Conservation (phyloP, 306 rosid species). For the Trichosanthes cucumerina region DNA sequence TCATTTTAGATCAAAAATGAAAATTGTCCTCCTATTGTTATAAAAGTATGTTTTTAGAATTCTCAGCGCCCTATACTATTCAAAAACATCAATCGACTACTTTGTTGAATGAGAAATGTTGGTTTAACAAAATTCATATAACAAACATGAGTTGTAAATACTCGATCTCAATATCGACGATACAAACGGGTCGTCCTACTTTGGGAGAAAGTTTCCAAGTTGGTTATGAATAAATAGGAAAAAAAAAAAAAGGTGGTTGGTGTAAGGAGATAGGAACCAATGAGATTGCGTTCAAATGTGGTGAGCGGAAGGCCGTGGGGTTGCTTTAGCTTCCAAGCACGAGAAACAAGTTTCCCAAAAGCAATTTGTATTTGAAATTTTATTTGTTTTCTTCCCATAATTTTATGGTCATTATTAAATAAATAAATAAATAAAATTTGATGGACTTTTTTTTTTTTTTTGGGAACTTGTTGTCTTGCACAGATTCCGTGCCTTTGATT, state of each 20-base stretch:
- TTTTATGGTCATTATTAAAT: not conserved
- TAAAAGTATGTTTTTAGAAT: too few relatives aligned
- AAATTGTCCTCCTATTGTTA: too few relatives aligned
- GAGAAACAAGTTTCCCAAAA: not conserved
- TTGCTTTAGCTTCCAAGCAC: conserved; percentile 3
- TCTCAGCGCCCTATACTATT: too few relatives aligned
- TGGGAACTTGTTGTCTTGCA: not conserved
- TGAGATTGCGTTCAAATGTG: not conserved
- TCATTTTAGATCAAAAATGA: too few relatives aligned
- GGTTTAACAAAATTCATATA: too few relatives aligned
- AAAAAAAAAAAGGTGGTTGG: not conserved
- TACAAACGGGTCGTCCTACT: too few relatives aligned
- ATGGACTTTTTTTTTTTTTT: not conserved
- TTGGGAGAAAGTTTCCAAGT: not conserved
- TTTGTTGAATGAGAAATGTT: too few relatives aligned
- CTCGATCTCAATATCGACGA: too few relatives aligned
- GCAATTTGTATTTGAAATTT: not conserved
- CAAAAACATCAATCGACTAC: too few relatives aligned
- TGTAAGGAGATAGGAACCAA: not conserved
- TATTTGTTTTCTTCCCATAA: not conserved
- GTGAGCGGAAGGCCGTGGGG: not conserved
- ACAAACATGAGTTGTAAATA: too few relatives aligned
- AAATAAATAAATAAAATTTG: too few relatives aligned
- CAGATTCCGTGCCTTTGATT: not conserved
- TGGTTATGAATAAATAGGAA: not conserved